Conservation (phyloP, 1,284 basidiomycete species). For the Schizophyllum commune region DNA sequence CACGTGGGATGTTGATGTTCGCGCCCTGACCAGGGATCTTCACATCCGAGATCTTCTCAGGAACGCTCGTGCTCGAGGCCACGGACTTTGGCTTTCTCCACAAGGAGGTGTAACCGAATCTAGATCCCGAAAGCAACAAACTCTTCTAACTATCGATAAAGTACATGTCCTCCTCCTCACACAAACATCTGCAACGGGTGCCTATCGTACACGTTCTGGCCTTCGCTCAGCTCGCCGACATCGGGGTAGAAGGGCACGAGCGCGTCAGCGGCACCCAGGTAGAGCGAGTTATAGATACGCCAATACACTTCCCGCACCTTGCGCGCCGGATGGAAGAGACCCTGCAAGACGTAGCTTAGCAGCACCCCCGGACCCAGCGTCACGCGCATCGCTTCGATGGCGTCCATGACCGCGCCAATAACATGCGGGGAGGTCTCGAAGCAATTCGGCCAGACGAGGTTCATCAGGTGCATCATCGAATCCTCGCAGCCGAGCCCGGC, state of each 20-base stretch:
- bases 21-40: too few species aligned
- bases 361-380: constrained; percentile 92
- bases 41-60: too few species aligned
- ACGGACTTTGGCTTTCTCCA: too few species aligned
- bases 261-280: constrained; percentile 83
- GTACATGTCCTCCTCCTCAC: constrained; percentile 18
- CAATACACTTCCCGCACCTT: constrained; percentile 97
- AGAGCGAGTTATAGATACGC: constrained; percentile 87
- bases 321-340: constrained; percentile 91
- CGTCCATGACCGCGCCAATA: constrained; percentile 95
- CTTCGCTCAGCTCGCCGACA: constrained; percentile 78
- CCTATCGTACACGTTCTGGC: constrained; percentile 82
- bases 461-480: constrained; percentile 95
- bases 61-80: too few species aligned
- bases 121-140: too few species aligned
- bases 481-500: constrained; percentile 98
- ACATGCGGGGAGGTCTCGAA: constrained; percentile 99
- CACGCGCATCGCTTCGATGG: constrained; percentile 94
- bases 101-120: too few species aligned
- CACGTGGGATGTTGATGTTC: too few species aligned
- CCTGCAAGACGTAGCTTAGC: constrained; percentile 86
- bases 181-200: constrained; percentile 81
- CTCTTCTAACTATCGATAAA: too few species aligned
- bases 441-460: constrained; percentile 98
- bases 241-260: constrained; percentile 96